Conservation (phyloP, 2,329 filamentous ascomycete species). For the Botrytis elliptica region DNA sequence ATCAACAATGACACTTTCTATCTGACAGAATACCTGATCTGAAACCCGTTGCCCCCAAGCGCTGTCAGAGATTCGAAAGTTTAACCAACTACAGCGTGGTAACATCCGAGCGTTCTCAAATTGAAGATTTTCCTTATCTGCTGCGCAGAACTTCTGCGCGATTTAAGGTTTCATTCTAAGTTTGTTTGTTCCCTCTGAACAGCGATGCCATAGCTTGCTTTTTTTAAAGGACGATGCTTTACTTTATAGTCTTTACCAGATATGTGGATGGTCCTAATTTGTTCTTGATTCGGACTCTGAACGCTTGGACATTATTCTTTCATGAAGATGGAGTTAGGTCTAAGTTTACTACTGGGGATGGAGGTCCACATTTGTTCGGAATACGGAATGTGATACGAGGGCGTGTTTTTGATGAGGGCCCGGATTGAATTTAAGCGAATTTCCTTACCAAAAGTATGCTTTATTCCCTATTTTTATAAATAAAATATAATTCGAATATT, state of each 20-base stretch:
- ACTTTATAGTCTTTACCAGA: neutral
- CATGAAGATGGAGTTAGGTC: neutral
- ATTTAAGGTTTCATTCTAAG: neutral
- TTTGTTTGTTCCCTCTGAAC: neutral
- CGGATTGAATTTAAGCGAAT: too few relatives aligned
- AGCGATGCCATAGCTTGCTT: neutral
- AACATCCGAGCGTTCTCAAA: conserved; percentile 1
- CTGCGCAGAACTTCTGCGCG: neutral
- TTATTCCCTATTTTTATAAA: too few relatives aligned
- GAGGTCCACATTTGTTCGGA: neutral
- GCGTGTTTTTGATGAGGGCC: too few relatives aligned
- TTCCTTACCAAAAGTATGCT: too few relatives aligned
- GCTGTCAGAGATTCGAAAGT: neutral
- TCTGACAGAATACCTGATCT: neutral
- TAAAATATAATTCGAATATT: too few relatives aligned
- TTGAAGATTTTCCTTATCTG: neutral
- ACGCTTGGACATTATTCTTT: neutral
- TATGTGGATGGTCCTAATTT: neutral
- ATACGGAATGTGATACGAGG: neutral
- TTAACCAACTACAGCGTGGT: neutral
- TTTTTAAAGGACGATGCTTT: neutral
- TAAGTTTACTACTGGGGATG: neutral
- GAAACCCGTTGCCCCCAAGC: neutral
- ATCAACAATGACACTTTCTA: neutral
- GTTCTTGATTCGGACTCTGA: neutral